Evolutionary conservation across 2,329 filamentous ascomycete species (phyloP), one percentile per base, ranked within the genome.

Genomic region (Diplodia sapinea): DNA sequence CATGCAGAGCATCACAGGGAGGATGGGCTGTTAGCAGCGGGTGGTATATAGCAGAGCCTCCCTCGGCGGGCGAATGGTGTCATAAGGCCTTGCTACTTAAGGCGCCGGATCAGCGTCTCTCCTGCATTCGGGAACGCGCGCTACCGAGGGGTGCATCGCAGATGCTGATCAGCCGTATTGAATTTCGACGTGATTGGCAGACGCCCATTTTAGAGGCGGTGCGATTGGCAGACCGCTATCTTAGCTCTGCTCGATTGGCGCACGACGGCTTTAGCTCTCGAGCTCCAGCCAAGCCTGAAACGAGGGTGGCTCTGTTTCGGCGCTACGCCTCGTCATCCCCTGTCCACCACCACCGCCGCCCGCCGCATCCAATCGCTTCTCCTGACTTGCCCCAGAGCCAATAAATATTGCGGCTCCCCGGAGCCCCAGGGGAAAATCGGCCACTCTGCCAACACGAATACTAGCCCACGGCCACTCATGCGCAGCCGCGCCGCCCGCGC

Each of bases 41-140:
- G 15, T 4, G 17, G 23, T 26, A 61, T 52, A 17, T 59, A 20
- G 13, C 36, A 47, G 13, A 31, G 4, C 23, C n/a, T 23, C 2
- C 12, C 11, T 23, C 43, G 26, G 17, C 38, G 17, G 1, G 11
- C 4, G 12, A n/a, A 51, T 26, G 43, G 12, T 51, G 43, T 43
- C 36, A 51, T 63, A 33, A 62, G 40, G 12, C 26, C n/a, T 38
- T 51, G 40, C 47, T 20, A 47, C 59, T 51, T 49, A 17, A 51
- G 12, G 59, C 20, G 54, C 31, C 17, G 33, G 54, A 38, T 51
- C 29, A 8, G 47, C 43, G 52, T 4, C 12, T 36, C 43, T 15
- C 47, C 47, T 51, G 43, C 17, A 36, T 36, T 51, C 47, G 59
- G 43, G 51, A 51, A 63, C 59, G 59, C 29, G 54, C 7, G 17